phyloP scores from a whole-genome alignment of 371 early-diverging fungal species.

The Coemansia sp. region DNA sequence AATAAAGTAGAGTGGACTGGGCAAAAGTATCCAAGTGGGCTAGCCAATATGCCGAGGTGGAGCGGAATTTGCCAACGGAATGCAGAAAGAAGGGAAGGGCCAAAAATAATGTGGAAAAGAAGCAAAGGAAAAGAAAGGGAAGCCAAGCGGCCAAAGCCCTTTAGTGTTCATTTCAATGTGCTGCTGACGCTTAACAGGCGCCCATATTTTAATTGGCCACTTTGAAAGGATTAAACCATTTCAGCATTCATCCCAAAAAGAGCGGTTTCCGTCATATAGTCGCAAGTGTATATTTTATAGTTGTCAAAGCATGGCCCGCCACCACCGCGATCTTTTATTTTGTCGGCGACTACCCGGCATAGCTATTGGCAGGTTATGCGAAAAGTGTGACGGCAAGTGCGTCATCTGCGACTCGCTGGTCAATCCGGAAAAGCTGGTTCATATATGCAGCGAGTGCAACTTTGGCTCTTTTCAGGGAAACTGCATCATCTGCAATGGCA shows the following conservation, averaged over 20 bases:
- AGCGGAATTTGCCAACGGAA: neutral
- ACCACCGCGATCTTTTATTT: conserved; percentile 93
- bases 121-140: neutral
- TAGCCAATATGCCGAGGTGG: neutral
- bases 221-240: neutral
- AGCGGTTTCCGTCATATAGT: too few relatives aligned
- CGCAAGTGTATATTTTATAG: too few relatives aligned
- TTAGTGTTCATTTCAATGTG: neutral
- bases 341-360: conserved; percentile 96
- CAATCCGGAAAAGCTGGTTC: conserved; percentile 82
- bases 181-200: neutral
- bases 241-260: too few relatives aligned
- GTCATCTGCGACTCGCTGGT: conserved; percentile 96
- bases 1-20: neutral
- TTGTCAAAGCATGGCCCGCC: conserved; percentile 66
- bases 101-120: neutral
- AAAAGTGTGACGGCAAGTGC: conserved; percentile 93
- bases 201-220: neutral
- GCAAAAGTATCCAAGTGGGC: neutral
- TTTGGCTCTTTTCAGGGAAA: conserved; percentile 88
- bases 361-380: conserved; percentile 94
- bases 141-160: neutral
- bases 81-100: neutral
- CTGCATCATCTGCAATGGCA: conserved; percentile 90
- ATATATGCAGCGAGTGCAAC: conserved; percentile 96